phyloP scores from a whole-genome alignment of 225 moss, liverwort and hornwort species.

The Marchantia polymorpha region DNA sequence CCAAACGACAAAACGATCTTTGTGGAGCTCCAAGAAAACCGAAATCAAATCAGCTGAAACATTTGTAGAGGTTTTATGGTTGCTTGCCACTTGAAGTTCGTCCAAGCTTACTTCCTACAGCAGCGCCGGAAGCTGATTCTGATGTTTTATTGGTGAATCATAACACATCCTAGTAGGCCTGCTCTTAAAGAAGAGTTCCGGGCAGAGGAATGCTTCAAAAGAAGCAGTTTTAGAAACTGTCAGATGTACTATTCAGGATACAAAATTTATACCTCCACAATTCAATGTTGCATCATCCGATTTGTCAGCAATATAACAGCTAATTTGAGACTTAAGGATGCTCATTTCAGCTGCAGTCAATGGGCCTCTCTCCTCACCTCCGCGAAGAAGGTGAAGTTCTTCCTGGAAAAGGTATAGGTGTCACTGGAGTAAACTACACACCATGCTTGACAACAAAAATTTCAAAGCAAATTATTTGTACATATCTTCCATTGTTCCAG shows the following conservation, averaged over 20 bases:
- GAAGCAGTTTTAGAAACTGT: too few relatives aligned
- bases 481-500: too few relatives aligned
- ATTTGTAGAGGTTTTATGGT: too few relatives aligned
- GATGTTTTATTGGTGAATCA: too few relatives aligned
- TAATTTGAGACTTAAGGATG: slow-evolving; percentile 40
- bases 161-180: too few relatives aligned
- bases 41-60: too few relatives aligned
- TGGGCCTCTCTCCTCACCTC: slow-evolving; percentile 46
- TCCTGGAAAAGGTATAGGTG: slow-evolving; percentile 35
- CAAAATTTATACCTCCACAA: slow-evolving; percentile 58
- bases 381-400: slow-evolving; percentile 58
- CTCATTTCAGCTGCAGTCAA: slow-evolving; percentile 50
- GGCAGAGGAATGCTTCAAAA: not conserved
- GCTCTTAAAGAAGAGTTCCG: too few relatives aligned
- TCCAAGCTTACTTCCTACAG: too few relatives aligned
- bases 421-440: not conserved
- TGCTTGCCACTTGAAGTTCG: too few relatives aligned
- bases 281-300: slow-evolving; percentile 50
- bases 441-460: not conserved
- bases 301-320: slow-evolving; percentile 43
- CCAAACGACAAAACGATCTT: not conserved
- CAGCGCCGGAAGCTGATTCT: too few relatives aligned
- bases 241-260: not conserved
- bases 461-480: too few relatives aligned
- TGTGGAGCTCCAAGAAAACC: too few relatives aligned